phyloP scores from a whole-genome alignment of 495 filamentous ascomycete species.

The Aspergillus ostianus region DNA sequence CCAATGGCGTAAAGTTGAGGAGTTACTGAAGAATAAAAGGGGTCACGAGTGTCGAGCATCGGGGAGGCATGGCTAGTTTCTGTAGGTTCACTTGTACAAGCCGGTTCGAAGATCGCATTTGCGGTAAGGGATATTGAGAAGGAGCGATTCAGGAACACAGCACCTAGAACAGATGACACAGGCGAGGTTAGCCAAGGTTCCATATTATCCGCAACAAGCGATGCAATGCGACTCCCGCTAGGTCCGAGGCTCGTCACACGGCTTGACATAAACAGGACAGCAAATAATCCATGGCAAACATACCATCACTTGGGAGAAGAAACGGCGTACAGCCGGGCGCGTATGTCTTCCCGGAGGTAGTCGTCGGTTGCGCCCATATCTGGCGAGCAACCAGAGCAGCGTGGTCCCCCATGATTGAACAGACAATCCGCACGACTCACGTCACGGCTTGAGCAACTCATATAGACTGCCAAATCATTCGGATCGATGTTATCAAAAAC shows the following conservation, averaged over 20 bases:
- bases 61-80: slow-evolving; percentile 34
- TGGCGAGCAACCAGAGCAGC: slow-evolving; percentile 44
- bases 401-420: slow-evolving; percentile 39
- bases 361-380: slow-evolving; percentile 52
- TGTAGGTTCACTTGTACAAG: slow-evolving; percentile 48
- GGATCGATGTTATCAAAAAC: slow-evolving; percentile 4
- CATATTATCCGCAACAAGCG: neutral
- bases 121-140: slow-evolving; percentile 58
- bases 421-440: slow-evolving; percentile 20
- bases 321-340: slow-evolving; percentile 57
- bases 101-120: slow-evolving; percentile 61
- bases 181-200: slow-evolving; percentile 3
- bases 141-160: slow-evolving; percentile 57
- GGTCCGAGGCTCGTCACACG: neutral
- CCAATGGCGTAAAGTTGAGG: slow-evolving; percentile 91
- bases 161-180: slow-evolving; percentile 32
- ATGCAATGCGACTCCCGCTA: neutral
- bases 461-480: slow-evolving; percentile 17
- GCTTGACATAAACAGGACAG: neutral
- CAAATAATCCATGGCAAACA: slow-evolving; percentile 15
- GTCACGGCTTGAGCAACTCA: slow-evolving; percentile 25
- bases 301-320: slow-evolving; percentile 56
- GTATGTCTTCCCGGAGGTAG: slow-evolving; percentile 37
- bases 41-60: slow-evolving; percentile 65
- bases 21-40: slow-evolving; percentile 88